Conservation (phyloP, 2,329 filamentous ascomycete genomes). For the Fusarium brachygibbosum region DNA sequence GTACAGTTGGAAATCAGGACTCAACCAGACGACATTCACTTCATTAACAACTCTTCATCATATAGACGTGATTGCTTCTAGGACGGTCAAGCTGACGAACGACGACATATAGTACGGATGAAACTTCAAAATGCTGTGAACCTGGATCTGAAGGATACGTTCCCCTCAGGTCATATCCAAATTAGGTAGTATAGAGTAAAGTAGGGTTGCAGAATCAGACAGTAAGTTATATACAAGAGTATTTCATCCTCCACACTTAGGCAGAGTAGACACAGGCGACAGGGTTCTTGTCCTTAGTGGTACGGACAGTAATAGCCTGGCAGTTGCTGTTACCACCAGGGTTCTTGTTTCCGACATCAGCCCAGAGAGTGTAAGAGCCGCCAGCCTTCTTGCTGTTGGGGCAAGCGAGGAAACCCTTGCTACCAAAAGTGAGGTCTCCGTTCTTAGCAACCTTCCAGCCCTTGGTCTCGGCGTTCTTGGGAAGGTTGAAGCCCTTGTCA, state of each 20-base stretch:
- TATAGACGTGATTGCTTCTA: constrained; percentile 61
- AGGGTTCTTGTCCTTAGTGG: constrained; percentile 48
- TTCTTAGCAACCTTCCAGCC: constrained; percentile 61
- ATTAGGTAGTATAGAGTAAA: constrained; percentile 53
- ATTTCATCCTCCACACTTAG: not conserved
- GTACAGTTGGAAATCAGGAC: constrained; percentile 68
- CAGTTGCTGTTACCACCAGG: constrained; percentile 57
- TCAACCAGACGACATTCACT: constrained; percentile 70
- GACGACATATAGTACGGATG: constrained; percentile 70
- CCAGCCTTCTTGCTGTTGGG: constrained; percentile 55
- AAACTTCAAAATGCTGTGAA: constrained; percentile 67
- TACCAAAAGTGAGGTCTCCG: constrained; percentile 62
- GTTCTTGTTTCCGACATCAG: constrained; percentile 48
- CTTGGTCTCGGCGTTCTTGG: constrained; percentile 60
- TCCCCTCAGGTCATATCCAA: constrained; percentile 66
- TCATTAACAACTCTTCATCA: constrained; percentile 73
- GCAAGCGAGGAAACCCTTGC: constrained; percentile 65
- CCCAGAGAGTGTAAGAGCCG: constrained; percentile 59
- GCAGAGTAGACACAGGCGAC: constrained; percentile 35
- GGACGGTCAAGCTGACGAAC: not conserved
- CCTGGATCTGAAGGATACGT: constrained; percentile 71
- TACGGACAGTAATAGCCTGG: constrained; percentile 53
- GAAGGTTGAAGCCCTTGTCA: constrained; percentile 35
- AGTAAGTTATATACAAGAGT: not conserved
- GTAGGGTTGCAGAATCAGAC: too few species aligned